phyloP scores from a whole-genome alignment of 371 early-diverging fungal species.

The Mortierella polycephala region DNA sequence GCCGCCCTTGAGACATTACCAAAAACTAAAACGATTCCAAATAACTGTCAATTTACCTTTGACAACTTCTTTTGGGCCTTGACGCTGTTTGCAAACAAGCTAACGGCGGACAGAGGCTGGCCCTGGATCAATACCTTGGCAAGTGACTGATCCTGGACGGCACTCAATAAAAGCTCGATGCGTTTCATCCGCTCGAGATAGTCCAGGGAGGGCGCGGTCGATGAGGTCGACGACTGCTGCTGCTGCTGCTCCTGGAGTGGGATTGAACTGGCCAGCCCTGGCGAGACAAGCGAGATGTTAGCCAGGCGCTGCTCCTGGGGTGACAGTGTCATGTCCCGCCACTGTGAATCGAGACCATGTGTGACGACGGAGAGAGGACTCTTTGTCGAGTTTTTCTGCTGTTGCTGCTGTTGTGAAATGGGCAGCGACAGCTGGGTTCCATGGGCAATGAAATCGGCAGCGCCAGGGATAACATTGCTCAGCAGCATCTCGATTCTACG shows the following conservation, averaged over 20 bases:
- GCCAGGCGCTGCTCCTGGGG: conserved; percentile 24
- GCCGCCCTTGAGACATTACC: too few species aligned
- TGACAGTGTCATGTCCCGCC: conserved; percentile 17
- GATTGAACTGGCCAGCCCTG: not conserved
- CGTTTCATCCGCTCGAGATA: conserved; percentile 47
- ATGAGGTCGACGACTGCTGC: not conserved
- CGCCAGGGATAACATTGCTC: conserved; percentile 43
- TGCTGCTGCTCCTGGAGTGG: conserved; percentile 1
- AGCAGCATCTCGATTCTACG: conserved; percentile 34
- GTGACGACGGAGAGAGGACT: conserved; percentile 9
- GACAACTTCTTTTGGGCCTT: conserved; percentile 12
- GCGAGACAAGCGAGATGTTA: conserved; percentile 26
- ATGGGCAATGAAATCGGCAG: conserved; percentile 38
- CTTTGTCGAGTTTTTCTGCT: conserved; percentile 5
- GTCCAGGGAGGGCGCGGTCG: conserved; percentile 5
- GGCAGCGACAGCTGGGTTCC: conserved; percentile 3
- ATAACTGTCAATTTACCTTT: conserved; percentile 13
- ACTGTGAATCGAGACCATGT: conserved; percentile 15
- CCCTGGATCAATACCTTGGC: conserved; percentile 18
- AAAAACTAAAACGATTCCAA: too few species aligned
- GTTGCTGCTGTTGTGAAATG: conserved; percentile 10
- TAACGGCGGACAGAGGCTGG: not conserved
- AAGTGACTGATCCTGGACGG: conserved; percentile 20
- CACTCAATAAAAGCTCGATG: conserved; percentile 33
- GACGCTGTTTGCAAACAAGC: not conserved